These are phyloP conservation scores for Lupinus albus DNA, from an alignment of 306 rosid genomes.

Conservation along the genomic window DNA sequence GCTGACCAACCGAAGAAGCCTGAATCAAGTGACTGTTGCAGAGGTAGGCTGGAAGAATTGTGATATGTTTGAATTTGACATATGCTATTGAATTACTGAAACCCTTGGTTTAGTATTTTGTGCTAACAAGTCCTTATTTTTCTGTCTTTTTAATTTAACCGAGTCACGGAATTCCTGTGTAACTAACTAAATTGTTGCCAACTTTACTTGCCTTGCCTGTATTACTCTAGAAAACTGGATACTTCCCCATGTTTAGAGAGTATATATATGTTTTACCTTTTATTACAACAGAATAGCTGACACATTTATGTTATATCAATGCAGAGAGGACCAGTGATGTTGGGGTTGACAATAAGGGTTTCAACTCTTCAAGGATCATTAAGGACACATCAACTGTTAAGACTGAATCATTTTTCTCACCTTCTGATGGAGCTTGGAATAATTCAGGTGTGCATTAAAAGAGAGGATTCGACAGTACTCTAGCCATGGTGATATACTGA, in stretches of 20 bases:
- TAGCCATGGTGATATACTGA: neutral
- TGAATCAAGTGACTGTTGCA: conserved; percentile 40
- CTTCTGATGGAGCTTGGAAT: conserved; percentile 42
- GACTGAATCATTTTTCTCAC: conserved; percentile 42
- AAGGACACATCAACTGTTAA: conserved; percentile 44
- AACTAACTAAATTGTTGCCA: conserved; percentile 6
- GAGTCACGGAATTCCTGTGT: neutral
- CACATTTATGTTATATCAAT: conserved; percentile 34
- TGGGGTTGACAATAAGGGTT: conserved; percentile 26
- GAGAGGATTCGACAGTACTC: conserved; percentile 13
- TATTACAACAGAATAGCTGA: neutral
- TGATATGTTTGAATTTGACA: neutral
- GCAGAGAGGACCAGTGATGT: conserved; percentile 49
- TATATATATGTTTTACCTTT: neutral
- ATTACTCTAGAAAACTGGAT: conserved; percentile 1
- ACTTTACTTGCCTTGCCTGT: neutral
- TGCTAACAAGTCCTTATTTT: neutral
- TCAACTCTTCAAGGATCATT: conserved; percentile 40
- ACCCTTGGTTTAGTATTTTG: neutral
- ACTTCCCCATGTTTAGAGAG: neutral
- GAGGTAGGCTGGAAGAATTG: conserved; percentile 46
- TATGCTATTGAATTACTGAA: neutral
- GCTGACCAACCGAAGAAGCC: conserved; percentile 36
- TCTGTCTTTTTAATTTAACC: neutral
- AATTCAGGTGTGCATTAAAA: conserved; percentile 50